Percentiles rank a stretch among this genome's conserved stretches.
These are phyloP conservation scores for Ganoderma lingzhi DNA, from an alignment of 1,284 basidiomycete genomes.

Conservation along the genomic window DNA sequence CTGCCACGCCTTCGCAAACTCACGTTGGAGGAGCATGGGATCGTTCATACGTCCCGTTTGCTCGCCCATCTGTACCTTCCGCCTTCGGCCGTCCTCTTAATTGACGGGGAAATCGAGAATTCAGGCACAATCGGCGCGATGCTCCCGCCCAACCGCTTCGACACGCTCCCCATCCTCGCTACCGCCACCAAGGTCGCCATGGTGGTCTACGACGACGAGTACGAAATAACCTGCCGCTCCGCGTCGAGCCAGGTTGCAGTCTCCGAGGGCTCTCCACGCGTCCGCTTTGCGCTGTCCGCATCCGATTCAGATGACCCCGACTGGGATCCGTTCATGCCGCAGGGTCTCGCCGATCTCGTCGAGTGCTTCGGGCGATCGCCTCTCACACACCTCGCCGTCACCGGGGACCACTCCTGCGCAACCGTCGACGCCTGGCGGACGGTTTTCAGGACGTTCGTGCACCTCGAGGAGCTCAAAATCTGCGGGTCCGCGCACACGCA, in stretches of 20 bases:
- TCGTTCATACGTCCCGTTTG: background rate
- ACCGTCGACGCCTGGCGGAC: background rate
- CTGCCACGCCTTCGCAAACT: background rate
- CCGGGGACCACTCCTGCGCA: background rate
- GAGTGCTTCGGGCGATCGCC: background rate
- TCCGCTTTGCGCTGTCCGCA: no score
- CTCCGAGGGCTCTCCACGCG: no score
- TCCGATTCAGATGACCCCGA: no score
- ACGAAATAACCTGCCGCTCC: background rate
- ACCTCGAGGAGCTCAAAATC: background rate
- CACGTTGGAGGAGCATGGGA: background rate
- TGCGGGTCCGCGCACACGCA: background rate
- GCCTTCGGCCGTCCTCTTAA: background rate
- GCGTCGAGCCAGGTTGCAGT: background rate
- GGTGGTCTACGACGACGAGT: background rate
- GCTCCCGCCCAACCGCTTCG: conserved; percentile 7
- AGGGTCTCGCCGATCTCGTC: background rate
- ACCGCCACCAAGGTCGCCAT: background rate
- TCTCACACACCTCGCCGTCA: background rate
- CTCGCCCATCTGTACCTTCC: background rate
- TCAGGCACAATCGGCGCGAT: background rate
- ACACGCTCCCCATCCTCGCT: background rate
- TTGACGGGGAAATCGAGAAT: background rate
- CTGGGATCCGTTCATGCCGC: background rate
- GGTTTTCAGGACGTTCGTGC: background rate